phyloP scores from a whole-genome alignment of 1,284 basidiomycete species.

The Hemileia vastatrix region DNA sequence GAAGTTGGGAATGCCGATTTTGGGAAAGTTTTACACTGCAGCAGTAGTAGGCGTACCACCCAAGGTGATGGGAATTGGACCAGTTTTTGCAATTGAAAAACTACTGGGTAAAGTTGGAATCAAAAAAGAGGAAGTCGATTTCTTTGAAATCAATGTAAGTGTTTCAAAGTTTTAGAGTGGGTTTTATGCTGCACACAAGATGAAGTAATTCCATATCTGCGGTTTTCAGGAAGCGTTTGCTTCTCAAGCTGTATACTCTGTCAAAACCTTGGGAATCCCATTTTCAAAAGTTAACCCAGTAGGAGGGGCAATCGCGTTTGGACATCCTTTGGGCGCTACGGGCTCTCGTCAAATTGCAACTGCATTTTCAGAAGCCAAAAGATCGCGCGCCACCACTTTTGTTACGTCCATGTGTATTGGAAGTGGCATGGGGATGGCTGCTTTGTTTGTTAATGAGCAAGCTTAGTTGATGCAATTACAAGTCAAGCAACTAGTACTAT shows the following conservation, averaged over 20 bases:
- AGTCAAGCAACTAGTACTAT: no score
- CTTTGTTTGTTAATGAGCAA: constrained; percentile 66
- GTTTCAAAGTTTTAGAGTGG: no score
- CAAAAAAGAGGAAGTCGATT: constrained; percentile 64
- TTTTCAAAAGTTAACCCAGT: constrained; percentile 49
- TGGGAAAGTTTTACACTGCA: constrained; percentile 81
- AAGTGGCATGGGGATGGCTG: constrained; percentile 76
- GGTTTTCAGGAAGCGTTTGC: constrained; percentile 43
- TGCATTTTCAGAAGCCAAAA: constrained; percentile 64
- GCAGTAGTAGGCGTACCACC: constrained; percentile 59
- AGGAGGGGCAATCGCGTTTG: constrained; percentile 48
- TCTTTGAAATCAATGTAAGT: constrained; percentile 85
- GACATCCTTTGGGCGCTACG: constrained; percentile 51
- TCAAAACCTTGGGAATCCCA: constrained; percentile 50
- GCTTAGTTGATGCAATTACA: not conserved
- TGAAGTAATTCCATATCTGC: not conserved
- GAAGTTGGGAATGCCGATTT: constrained; percentile 76
- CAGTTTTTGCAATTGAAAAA: constrained; percentile 81
- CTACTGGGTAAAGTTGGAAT: constrained; percentile 66
- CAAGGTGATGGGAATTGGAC: constrained; percentile 56
- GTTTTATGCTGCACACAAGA: no score
- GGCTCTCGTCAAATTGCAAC: constrained; percentile 76
- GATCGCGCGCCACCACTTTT: constrained; percentile 59
- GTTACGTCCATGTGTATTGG: constrained; percentile 81
- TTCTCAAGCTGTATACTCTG: constrained; percentile 50